Conservation (phyloP, 1,284 basidiomycete species). For the Austroboletus novae-zelandiae region DNA sequence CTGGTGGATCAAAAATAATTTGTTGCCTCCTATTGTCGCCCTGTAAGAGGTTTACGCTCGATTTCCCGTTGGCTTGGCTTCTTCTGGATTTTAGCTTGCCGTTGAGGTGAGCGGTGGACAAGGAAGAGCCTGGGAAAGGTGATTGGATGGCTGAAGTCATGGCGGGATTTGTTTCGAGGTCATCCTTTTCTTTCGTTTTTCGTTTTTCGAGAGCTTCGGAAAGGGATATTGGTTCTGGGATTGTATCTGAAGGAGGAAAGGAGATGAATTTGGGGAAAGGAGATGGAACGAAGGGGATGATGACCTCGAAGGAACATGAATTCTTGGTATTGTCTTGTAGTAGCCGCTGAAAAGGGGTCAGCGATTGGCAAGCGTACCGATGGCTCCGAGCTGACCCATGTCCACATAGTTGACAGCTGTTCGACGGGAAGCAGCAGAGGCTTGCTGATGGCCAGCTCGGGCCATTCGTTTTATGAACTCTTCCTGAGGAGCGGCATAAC, state of each 20-base stretch:
- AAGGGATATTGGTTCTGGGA: conserved; percentile 61
- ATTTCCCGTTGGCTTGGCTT: conserved; percentile 38
- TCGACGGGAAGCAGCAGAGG: conserved; percentile 47
- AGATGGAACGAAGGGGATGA: not conserved
- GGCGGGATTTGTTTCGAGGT: conserved; percentile 58
- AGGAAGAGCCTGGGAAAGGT: conserved; percentile 18
- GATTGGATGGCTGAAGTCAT: conserved; percentile 36
- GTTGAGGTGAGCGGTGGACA: conserved; percentile 22
- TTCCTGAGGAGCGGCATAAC: conserved; percentile 46
- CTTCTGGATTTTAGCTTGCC: conserved; percentile 41
- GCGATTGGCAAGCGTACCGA: conserved; percentile 3
- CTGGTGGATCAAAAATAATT: conserved; percentile 20
- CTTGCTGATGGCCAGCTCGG: conserved; percentile 56
- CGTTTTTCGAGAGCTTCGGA: conserved; percentile 55
- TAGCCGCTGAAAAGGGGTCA: conserved; percentile 42
- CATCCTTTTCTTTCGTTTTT: conserved; percentile 54
- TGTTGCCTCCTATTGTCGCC: conserved; percentile 29
- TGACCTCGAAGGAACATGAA: conserved; percentile 68
- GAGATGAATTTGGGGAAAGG: not conserved
- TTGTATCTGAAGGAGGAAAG: conserved; percentile 50
- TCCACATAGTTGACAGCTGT: conserved; percentile 61
- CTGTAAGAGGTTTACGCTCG: conserved; percentile 29
- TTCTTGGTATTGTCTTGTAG: conserved; percentile 58
- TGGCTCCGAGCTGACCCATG: conserved; percentile 50
- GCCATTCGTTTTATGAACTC: conserved; percentile 72